Conservation (phyloP, 495 filamentous ascomycete genomes). For the Penicillium turbatum region DNA sequence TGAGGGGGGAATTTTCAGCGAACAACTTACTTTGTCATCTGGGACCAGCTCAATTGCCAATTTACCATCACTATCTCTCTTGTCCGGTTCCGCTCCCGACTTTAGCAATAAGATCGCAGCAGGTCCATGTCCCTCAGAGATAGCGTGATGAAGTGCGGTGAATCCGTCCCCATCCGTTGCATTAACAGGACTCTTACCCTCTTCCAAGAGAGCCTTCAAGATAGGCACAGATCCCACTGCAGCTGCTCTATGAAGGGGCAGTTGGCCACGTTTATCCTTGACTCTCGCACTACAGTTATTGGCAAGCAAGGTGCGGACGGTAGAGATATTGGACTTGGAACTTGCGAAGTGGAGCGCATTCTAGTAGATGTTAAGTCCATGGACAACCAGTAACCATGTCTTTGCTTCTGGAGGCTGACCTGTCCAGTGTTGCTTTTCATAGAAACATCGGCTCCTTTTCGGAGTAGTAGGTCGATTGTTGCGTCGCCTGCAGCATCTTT, state of each 20-base stretch:
- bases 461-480: constrained; percentile 66
- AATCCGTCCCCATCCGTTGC: constrained; percentile 78
- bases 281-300: constrained; percentile 76
- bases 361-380: constrained; percentile 22
- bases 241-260: constrained; percentile 85
- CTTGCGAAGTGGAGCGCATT: constrained; percentile 89
- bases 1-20: neutral
- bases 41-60: constrained; percentile 80
- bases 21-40: constrained; percentile 60
- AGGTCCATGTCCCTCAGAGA: constrained; percentile 91
- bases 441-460: constrained; percentile 79
- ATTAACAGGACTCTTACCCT: constrained; percentile 74
- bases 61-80: constrained; percentile 66
- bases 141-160: constrained; percentile 88
- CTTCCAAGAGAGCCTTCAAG: constrained; percentile 71
- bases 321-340: constrained; percentile 80
- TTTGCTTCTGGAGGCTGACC: constrained; percentile 27
- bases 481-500: constrained; percentile 54
- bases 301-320: constrained; percentile 70
- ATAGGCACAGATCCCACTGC: constrained; percentile 85
- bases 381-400: neutral
- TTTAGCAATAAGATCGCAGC: constrained; percentile 77
- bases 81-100: constrained; percentile 78
- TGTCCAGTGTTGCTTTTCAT: constrained; percentile 66
- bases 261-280: constrained; percentile 79